phyloP scores from a whole-genome alignment of 140 eudicot genomes.

The Stevia rebaudiana region DNA sequence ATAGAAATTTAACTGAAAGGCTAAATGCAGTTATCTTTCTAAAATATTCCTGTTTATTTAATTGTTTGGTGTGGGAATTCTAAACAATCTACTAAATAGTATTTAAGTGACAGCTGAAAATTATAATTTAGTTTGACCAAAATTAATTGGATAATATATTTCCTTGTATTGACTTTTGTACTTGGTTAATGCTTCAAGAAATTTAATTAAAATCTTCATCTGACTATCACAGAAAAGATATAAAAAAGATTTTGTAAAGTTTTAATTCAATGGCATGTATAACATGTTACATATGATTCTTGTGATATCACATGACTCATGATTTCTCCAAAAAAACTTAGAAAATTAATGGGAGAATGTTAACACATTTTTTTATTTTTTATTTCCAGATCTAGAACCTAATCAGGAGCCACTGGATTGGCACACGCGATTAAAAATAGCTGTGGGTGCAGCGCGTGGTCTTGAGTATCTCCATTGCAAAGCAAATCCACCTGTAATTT shows the following conservation, averaged over 20 bases:
- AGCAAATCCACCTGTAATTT: constrained; percentile 88
- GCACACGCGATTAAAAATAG: constrained; percentile 73
- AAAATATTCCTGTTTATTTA: not conserved
- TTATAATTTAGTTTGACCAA: not conserved
- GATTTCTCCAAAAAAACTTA: not conserved
- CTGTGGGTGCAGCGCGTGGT: constrained; percentile 88
- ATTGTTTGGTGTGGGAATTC: not conserved
- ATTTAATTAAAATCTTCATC: constrained; percentile 9
- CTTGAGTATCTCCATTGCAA: constrained; percentile 79
- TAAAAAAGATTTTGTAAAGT: not conserved
- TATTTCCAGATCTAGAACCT: constrained; percentile 43
- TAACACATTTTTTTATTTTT: not conserved
- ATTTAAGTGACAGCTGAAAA: not conserved
- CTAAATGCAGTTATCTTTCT: not conserved
- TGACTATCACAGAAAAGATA: constrained; percentile 4
- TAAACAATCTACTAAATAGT: not conserved
- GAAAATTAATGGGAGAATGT: not conserved
- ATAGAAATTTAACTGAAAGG: not conserved
- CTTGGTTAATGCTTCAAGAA: not conserved
- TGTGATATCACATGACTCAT: constrained; percentile 25
- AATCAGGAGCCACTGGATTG: constrained; percentile 60
- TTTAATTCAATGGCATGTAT: not conserved
- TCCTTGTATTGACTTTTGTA: not conserved
- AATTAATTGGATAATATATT: not conserved
- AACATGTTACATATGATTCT: constrained; percentile 4